Percentiles rank a stretch among this genome's conserved stretches.
Evolutionary conservation across 1,284 basidiomycete genomes (phyloP).

Genomic region (Ganoderma sinense): DNA sequence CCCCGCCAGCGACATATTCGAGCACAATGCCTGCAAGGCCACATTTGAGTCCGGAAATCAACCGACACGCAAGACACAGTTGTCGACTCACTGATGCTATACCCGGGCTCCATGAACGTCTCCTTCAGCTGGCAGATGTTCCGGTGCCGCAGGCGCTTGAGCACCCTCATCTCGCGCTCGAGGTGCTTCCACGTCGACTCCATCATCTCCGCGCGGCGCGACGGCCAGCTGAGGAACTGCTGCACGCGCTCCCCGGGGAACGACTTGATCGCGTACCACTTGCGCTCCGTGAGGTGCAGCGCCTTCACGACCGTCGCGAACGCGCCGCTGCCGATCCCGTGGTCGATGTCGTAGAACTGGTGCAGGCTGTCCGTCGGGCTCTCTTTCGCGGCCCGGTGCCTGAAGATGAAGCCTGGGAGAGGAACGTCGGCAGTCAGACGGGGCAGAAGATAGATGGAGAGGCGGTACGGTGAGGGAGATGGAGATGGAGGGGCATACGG

Average conservation of each 20-base stretch:
- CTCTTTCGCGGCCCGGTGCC: conserved; percentile 52
- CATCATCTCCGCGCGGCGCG: not conserved
- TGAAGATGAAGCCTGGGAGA: conserved; percentile 54
- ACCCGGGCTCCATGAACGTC: conserved; percentile 3
- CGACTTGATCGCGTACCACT: conserved; percentile 79
- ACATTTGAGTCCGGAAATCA: not conserved
- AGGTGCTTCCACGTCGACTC: conserved; percentile 41
- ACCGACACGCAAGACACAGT: not conserved
- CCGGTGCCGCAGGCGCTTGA: conserved; percentile 75
- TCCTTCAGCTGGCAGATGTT: conserved; percentile 86
- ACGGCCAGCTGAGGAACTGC: not conserved
- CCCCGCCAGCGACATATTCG: conserved; percentile 86
- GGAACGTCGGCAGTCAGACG: not conserved
- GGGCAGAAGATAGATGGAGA: conserved; percentile 20
- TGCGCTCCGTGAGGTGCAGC: conserved; percentile 60
- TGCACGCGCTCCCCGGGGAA: conserved; percentile 57
- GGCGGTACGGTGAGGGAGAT: no score
- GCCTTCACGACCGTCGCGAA: conserved; percentile 83
- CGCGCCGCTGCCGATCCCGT: conserved; percentile 78
- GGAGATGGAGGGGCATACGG: conserved; percentile 44
- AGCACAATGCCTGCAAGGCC: conserved; percentile 72
- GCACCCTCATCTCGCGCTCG: conserved; percentile 80
- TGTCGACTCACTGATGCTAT: not conserved
- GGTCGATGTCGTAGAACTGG: conserved; percentile 61
- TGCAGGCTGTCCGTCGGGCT: conserved; percentile 17